These are phyloP conservation scores for Sarcodon aspratus DNA, from an alignment of 768 basidiomycete genomes.

Conservation along the genomic window DNA sequence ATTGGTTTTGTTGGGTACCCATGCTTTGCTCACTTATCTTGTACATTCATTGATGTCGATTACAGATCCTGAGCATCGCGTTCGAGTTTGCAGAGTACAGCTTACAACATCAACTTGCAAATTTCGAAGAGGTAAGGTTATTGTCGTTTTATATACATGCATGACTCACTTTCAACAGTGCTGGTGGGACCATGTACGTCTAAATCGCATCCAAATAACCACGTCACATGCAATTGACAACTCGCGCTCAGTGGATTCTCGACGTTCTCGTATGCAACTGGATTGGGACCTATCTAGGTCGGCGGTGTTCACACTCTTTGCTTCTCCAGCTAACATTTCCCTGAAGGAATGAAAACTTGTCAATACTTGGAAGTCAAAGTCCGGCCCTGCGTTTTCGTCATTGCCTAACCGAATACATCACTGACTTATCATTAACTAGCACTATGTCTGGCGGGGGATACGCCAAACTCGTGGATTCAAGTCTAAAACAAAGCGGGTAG, in stretches of 20 bases:
- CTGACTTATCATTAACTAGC: slow-evolving; percentile 28
- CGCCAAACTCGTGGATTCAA: slow-evolving; percentile 68
- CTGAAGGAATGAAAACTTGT: slow-evolving; percentile 76
- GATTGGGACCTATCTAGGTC: slow-evolving; percentile 76
- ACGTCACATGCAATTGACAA: slow-evolving; percentile 2
- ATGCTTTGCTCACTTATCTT: slow-evolving; percentile 1
- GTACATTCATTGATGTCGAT: not conserved
- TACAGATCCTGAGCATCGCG: slow-evolving; percentile 73
- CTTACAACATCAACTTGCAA: slow-evolving; percentile 77
- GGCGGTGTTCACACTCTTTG: slow-evolving; percentile 12
- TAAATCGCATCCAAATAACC: not conserved
- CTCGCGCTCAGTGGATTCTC: slow-evolving; percentile 58
- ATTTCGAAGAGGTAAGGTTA: slow-evolving; percentile 68
- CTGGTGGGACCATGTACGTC: slow-evolving; percentile 86
- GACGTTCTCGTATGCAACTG: slow-evolving; percentile 85
- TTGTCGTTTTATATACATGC: slow-evolving; percentile 5
- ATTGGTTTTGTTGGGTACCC: slow-evolving; percentile 89
- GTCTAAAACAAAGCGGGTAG: slow-evolving; percentile 67
- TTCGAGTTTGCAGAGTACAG: slow-evolving; percentile 88
- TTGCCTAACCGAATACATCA: too few species aligned
- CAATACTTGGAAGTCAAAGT: slow-evolving; percentile 86
- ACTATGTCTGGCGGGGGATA: slow-evolving; percentile 79
- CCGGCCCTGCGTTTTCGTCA: slow-evolving; percentile 6
- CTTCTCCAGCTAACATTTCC: slow-evolving; percentile 4
- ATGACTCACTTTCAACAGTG: slow-evolving; percentile 36